A percentile compares a stretch with the other conserved stretches of the same genome.
phyloP scores from a whole-genome alignment of 2,329 filamentous ascomycete species.

The Sporothrix luriei region DNA sequence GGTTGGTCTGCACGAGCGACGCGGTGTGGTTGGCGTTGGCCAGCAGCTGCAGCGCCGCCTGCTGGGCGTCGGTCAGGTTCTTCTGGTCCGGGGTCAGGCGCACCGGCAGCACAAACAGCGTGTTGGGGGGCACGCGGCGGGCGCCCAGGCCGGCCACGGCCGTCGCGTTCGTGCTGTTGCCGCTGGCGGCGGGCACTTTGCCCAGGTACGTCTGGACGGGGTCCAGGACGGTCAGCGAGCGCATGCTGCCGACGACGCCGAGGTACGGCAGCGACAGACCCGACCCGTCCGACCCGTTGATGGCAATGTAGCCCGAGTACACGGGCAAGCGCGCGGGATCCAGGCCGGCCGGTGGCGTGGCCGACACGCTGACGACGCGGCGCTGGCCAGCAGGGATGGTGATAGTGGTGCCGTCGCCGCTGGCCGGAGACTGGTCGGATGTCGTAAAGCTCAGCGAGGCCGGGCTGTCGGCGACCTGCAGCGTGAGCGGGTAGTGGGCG shows the following conservation, averaged over 20 bases:
- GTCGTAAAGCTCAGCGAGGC: slow-evolving; percentile 50
- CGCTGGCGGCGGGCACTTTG: slow-evolving; percentile 29
- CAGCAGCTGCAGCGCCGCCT: slow-evolving; percentile 27
- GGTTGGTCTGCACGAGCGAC: slow-evolving; percentile 46
- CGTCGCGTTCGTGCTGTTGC: background rate
- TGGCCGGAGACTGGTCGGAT: background rate
- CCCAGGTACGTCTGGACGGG: slow-evolving; percentile 29
- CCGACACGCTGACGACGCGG: slow-evolving; percentile 52
- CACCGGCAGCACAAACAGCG: slow-evolving; percentile 48
- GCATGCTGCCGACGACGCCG: slow-evolving; percentile 41
- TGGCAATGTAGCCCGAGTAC: slow-evolving; percentile 53
- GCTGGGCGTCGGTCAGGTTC: slow-evolving; percentile 38
- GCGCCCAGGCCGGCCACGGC: background rate
- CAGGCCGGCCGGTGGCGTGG: slow-evolving; percentile 47
- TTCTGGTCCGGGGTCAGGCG: slow-evolving; percentile 44
- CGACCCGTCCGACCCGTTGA: slow-evolving; percentile 50
- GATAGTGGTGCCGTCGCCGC: slow-evolving; percentile 44
- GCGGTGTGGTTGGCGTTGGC: slow-evolving; percentile 36
- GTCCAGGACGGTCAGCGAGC: slow-evolving; percentile 32
- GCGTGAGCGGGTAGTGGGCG: slow-evolving; percentile 51
- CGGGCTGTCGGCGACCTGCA: slow-evolving; percentile 42
- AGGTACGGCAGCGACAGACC: slow-evolving; percentile 47
- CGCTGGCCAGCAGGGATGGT: slow-evolving; percentile 49
- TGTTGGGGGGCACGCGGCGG: slow-evolving; percentile 41
- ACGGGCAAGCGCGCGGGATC: slow-evolving; percentile 49